A percentile compares a stretch with the other conserved stretches of the same genome.
Evolutionary conservation across 106 monocot genomes (phyloP).

Genomic region (Dactylorhiza incarnata): DNA sequence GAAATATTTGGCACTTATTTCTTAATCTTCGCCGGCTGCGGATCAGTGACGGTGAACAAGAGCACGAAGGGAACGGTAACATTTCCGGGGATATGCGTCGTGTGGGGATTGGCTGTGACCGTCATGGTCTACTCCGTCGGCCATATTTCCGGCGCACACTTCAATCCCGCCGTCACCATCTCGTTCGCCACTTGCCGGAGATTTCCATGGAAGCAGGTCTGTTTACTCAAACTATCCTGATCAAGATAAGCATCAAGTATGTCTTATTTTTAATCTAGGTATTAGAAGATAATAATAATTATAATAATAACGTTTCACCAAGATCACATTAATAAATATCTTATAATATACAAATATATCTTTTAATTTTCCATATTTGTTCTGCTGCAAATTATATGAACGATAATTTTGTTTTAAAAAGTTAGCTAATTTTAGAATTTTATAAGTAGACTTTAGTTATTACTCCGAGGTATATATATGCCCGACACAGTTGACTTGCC

Average conservation of each 20-base stretch:
- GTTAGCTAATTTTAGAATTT: too few relatives aligned
- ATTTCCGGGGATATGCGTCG: constrained; percentile 64
- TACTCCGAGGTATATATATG: too few relatives aligned
- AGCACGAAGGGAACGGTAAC: constrained; percentile 46
- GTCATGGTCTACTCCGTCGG: constrained; percentile 88
- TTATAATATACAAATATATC: not conserved
- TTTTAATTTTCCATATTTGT: not conserved
- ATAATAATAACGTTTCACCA: too few relatives aligned
- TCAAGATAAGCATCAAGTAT: too few relatives aligned
- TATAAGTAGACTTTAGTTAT: too few relatives aligned
- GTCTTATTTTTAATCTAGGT: not conserved
- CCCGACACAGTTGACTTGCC: too few relatives aligned
- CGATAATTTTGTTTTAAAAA: too few relatives aligned
- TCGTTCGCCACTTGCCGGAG: constrained; percentile 59
- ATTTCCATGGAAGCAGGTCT: constrained; percentile 74
- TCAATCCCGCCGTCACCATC: constrained; percentile 88
- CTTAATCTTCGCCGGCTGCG: constrained; percentile 75
- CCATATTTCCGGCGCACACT: constrained; percentile 89
- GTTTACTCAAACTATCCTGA: not conserved
- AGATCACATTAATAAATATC: too few relatives aligned
- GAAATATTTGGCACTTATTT: constrained; percentile 85
- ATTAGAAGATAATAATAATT: too few relatives aligned
- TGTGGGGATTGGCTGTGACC: constrained; percentile 79
- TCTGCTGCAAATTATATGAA: not conserved
- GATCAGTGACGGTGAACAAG: constrained; percentile 48